Base-by-base conservation (phyloP, 2,329 filamentous ascomycete genomes). In the Fusarium pseudonygamai region DNA sequence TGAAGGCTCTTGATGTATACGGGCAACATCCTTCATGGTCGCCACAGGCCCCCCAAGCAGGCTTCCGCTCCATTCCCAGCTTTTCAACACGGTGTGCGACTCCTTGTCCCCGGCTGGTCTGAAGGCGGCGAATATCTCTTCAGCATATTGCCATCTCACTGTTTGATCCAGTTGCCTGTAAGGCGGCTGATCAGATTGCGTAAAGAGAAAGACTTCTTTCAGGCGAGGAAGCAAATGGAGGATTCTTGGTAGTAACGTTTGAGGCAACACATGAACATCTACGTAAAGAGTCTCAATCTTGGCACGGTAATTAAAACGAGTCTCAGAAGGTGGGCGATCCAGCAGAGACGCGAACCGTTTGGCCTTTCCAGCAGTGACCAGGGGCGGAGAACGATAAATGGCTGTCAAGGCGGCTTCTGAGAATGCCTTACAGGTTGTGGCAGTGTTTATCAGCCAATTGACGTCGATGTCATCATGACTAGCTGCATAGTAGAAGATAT, bases 201-300 rank as follows among this genome's bases (percentile, higher is more conserved):
- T 93, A 71, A 91, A 92, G 22, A 97, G 86, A 64, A 94, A 89
- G 37, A 98, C 82, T 55, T 91, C 87, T 58, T 87, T 87, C 22
- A 97, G 85, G 53, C 90, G 90, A 1, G 92, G 91, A 11, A 94
- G 86, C 50, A 88, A 85, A 45, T 86, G 84, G 26, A 97, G 84
- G 56, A 97, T 81, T 32, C 85, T 77, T 87, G 87, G 77, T 13
- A 83, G 40, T 7, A 79, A 53, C 10, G 66, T 42, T 32, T 78
- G 80, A 83, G 87, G 75, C 80, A 87, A 87, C 11, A 91, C 89
- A 75, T 95, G 87, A 16, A 92, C 90, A 77, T 96, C 91, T 53
- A 97, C 84, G 65, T 90, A 88, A 28, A 97, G 82, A 13, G 88
- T 86, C 77, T 91, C 89, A 56, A 96, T 87, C 83, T 95, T 97